These are phyloP conservation scores for Theileria orientalis DNA, from an alignment of 169 alveolate species.

Conservation along the genomic window DNA sequence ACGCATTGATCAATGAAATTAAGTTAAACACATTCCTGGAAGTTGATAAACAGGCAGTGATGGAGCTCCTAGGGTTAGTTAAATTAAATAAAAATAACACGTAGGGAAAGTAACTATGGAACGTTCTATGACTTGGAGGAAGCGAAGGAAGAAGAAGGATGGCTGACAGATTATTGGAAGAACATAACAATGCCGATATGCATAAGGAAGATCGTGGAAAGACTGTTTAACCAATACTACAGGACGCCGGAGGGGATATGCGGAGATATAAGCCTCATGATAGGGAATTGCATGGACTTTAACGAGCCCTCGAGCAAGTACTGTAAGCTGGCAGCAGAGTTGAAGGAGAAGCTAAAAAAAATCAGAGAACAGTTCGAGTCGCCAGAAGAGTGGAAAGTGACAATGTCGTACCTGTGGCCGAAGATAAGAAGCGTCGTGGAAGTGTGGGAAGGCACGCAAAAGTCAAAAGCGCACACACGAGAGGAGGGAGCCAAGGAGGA, in stretches of 20 bases:
- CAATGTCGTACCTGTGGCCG: constrained; percentile 22
- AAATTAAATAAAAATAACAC: too few relatives aligned
- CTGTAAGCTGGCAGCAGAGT: constrained; percentile 17
- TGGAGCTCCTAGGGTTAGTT: too few relatives aligned
- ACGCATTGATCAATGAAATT: too few relatives aligned
- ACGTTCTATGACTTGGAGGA: constrained; percentile 2
- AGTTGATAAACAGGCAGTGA: too few relatives aligned
- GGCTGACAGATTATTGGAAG: constrained; percentile 66
- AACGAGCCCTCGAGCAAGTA: constrained; percentile 38
- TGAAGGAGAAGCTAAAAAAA: too few relatives aligned
- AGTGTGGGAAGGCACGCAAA: neutral
- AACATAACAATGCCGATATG: constrained; percentile 64
- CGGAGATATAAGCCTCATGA: constrained; percentile 51
- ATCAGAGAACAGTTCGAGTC: constrained; percentile 6
- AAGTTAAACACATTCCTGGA: too few relatives aligned
- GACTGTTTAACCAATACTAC: constrained; percentile 61
- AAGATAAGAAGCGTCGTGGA: neutral
- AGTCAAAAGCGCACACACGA: neutral
- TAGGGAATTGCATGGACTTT: constrained; percentile 62
- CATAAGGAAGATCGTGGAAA: constrained; percentile 43
- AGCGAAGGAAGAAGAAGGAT: constrained; percentile 45
- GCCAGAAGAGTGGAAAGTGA: neutral
- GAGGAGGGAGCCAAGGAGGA: neutral
- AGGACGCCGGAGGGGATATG: constrained; percentile 54
- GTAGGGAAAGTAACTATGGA: neutral